Base-by-base conservation (phyloP, 768 basidiomycete species). In the Boletus rubescentipes region DNA sequence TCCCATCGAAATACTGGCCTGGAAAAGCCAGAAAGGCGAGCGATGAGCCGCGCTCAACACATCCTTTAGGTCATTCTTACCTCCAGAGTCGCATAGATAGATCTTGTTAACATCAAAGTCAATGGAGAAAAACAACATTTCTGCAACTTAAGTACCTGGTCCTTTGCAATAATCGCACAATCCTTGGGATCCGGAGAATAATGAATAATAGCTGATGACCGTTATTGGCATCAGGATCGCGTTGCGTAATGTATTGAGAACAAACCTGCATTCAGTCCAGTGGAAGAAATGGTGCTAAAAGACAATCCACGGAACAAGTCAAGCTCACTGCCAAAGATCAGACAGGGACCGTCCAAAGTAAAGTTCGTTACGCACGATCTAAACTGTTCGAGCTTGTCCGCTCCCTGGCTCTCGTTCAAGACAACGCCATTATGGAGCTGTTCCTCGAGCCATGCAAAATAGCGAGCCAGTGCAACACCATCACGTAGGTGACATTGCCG, bases 361-460 rank as follows among this genome's bases (percentile, higher is more conserved):
- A 50, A 48, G 4, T 9, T 20, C 14, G 43, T 16, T n/a, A 77
- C 89, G 64, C 63, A 92, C 93, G 84, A 83, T 72, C 96, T 77
- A 62, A 81, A 97, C 61, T 82, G 73, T 72, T 93, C 89, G 46
- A 99, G 76, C 61, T 85, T 75, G 61, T 84, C 81, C 1, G 94
- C 87, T 12, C 82, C 96, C 55, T 93, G 80, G 58, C 85, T 85
- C 68, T 99, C 96, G 38, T 79, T 86, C 54, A 95, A 55, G 53
- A 75, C 77, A 16, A 73, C 75, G 0, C 85, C 90, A 8, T 78
- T 73, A 4, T 79, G 69, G 16, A 98, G 75, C 59, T 87, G 81
- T 57, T 93, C 89, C 69, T 98, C 93, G 1, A 99, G 77, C 97
- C 96, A 99, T 0, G 93, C 79, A 61, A 98, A 98, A 72, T 98